phyloP scores from a whole-genome alignment of 768 basidiomycete genomes.

The Russula virescens region DNA sequence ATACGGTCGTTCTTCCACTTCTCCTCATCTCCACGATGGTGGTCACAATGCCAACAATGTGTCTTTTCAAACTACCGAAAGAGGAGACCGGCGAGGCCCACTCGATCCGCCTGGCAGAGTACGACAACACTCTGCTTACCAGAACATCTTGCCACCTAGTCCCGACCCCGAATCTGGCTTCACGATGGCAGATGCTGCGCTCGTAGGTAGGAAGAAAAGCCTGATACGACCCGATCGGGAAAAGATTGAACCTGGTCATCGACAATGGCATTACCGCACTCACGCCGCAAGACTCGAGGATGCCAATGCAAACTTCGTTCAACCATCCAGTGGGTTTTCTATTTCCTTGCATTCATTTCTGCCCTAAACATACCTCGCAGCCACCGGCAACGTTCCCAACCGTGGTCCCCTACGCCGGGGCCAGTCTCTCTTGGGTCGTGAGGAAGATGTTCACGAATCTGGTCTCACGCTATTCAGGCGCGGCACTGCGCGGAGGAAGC shows the following conservation, averaged over 20 bases:
- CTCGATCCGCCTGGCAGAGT: conserved; percentile 53
- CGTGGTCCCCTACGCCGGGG: conserved; percentile 65
- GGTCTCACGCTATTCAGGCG: conserved; percentile 91
- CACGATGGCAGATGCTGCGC: conserved; percentile 40
- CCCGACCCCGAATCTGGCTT: conserved; percentile 31
- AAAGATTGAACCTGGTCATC: conserved; percentile 91
- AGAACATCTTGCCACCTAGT: conserved; percentile 39
- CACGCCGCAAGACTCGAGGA: conserved; percentile 77
- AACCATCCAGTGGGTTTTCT: conserved; percentile 69
- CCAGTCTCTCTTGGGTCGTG: conserved; percentile 82
- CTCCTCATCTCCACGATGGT: conserved; percentile 15
- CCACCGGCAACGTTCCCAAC: conserved; percentile 76
- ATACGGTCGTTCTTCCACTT: conserved; percentile 24
- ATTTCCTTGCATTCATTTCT: conserved; percentile 14
- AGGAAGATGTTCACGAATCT: conserved; percentile 87
- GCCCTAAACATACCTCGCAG: conserved; percentile 32
- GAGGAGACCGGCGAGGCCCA: conserved; percentile 57
- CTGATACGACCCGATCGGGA: conserved; percentile 90
- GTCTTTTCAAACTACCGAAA: conserved; percentile 64
- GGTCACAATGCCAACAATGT: conserved; percentile 38
- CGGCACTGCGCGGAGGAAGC: conserved; percentile 71
- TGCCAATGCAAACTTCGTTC: conserved; percentile 62
- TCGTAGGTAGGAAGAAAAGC: conserved; percentile 80
- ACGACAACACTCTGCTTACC: conserved; percentile 41
- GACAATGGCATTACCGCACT: conserved; percentile 89